Evolutionary conservation across 2,329 filamentous ascomycete species (phyloP).

Genomic region (Alternaria tenuissima): DNA sequence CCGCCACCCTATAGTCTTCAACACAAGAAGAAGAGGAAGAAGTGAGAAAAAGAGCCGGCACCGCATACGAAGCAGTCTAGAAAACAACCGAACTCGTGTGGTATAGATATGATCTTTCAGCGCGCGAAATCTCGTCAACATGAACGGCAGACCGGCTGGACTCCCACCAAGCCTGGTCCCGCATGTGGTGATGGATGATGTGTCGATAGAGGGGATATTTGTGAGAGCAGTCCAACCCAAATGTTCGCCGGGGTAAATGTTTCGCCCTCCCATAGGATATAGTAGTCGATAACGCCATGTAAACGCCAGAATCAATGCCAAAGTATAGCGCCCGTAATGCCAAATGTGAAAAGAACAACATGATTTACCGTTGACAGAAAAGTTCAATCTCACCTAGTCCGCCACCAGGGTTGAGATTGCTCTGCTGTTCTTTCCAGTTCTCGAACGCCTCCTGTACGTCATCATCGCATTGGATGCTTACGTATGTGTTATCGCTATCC

Average conservation of each 20-base stretch:
- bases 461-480: conserved; percentile 93
- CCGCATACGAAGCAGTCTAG: not conserved
- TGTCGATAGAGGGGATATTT: not conserved
- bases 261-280: not conserved
- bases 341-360: conserved; percentile 3
- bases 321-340: conserved; percentile 1
- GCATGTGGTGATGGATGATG: not conserved
- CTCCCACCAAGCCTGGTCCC: not conserved
- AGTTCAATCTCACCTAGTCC: conserved; percentile 86
- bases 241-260: not conserved
- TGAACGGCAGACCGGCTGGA: not conserved
- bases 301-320: conserved; percentile 15
- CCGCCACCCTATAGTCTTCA: conserved; percentile 4
- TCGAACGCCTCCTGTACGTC: conserved; percentile 96
- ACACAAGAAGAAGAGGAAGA: not conserved
- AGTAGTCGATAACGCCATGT: not conserved
- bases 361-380: conserved; percentile 48
- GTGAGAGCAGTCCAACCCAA: conserved; percentile 1
- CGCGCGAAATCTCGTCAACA: not conserved
- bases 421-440: conserved; percentile 84
- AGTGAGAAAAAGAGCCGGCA: conserved; percentile 4
- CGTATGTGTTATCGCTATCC: conserved; percentile 85
- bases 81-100: conserved; percentile 2
- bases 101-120: conserved; percentile 2
- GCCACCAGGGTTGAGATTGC: conserved; percentile 64